phyloP scores from a whole-genome alignment of 1,284 basidiomycete species.

The Rhizoctonia solani region DNA sequence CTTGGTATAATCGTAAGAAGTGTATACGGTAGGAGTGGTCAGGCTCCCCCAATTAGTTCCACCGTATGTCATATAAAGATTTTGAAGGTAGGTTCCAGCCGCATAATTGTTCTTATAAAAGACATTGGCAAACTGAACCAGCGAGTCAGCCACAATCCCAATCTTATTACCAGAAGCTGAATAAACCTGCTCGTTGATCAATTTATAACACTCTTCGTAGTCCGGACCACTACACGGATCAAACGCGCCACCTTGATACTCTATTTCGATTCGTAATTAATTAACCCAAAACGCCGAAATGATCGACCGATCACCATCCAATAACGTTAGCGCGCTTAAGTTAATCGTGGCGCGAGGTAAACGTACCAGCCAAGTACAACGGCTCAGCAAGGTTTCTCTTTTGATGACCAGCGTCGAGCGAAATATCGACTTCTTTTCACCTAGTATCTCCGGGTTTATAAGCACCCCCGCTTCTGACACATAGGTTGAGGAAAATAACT shows the following conservation, averaged over 20 bases:
- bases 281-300: too few species aligned
- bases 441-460: too few species aligned
- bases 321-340: too few species aligned
- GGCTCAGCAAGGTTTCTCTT: slow-evolving; percentile 28
- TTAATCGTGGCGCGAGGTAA: not conserved
- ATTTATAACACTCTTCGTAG: slow-evolving; percentile 24
- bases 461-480: too few species aligned
- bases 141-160: not conserved
- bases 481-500: too few species aligned
- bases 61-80: slow-evolving; percentile 50
- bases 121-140: slow-evolving; percentile 32
- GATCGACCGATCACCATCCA: too few species aligned
- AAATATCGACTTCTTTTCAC: slow-evolving; percentile 22
- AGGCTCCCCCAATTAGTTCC: slow-evolving; percentile 56
- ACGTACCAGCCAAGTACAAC: slow-evolving; percentile 28
- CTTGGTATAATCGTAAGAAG: slow-evolving; percentile 42
- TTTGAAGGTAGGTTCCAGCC: slow-evolving; percentile 48
- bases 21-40: slow-evolving; percentile 51
- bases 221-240: slow-evolving; percentile 32
- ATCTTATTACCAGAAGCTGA: slow-evolving; percentile 23
- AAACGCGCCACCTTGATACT: slow-evolving; percentile 32
- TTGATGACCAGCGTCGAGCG: slow-evolving; percentile 17
- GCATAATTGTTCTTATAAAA: slow-evolving; percentile 49
- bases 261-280: not conserved
- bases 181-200: slow-evolving; percentile 25